A percentile compares a stretch with the other conserved stretches of the same genome.
These are phyloP conservation scores for Tricholoma hemisulphureum DNA, from an alignment of 768 basidiomycete genomes.

Conservation along the genomic window DNA sequence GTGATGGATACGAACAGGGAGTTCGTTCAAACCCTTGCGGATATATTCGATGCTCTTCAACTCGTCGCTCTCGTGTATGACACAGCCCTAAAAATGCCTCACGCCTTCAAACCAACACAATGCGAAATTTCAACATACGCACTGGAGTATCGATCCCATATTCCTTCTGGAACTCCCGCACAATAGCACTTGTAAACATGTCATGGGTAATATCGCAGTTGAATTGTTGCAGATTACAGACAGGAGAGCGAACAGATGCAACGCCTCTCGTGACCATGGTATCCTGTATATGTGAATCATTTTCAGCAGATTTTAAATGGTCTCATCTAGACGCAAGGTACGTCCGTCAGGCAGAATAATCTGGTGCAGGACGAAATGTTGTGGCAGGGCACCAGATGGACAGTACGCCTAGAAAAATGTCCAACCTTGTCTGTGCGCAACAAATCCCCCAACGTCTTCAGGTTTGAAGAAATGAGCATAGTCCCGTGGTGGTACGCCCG, in stretches of 20 bases:
- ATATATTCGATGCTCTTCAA: conserved; percentile 57
- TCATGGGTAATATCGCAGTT: conserved; percentile 58
- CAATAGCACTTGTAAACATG: conserved; percentile 66
- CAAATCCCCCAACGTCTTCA: conserved; percentile 70
- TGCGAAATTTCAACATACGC: not conserved
- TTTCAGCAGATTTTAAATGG: not conserved
- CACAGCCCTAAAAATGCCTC: conserved; percentile 31
- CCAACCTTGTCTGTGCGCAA: conserved; percentile 66
- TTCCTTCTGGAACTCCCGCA: conserved; percentile 61
- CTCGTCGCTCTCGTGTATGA: conserved; percentile 46
- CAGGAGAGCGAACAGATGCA: conserved; percentile 88
- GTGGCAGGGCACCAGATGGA: not conserved
- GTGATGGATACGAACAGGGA: conserved; percentile 49
- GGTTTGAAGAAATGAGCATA: conserved; percentile 87
- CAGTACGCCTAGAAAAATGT: not conserved
- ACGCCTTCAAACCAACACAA: not conserved
- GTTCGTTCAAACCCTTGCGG: conserved; percentile 64
- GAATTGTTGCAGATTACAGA: conserved; percentile 73
- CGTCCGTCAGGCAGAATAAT: not conserved
- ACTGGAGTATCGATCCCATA: conserved; percentile 44
- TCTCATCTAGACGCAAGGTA: too few species aligned
- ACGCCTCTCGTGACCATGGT: conserved; percentile 84
- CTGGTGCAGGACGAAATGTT: not conserved
- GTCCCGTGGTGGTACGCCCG: conserved; percentile 98
- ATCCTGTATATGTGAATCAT: conserved; percentile 43